phyloP scores from a whole-genome alignment of 768 basidiomycete species.

The Epithele typhae region DNA sequence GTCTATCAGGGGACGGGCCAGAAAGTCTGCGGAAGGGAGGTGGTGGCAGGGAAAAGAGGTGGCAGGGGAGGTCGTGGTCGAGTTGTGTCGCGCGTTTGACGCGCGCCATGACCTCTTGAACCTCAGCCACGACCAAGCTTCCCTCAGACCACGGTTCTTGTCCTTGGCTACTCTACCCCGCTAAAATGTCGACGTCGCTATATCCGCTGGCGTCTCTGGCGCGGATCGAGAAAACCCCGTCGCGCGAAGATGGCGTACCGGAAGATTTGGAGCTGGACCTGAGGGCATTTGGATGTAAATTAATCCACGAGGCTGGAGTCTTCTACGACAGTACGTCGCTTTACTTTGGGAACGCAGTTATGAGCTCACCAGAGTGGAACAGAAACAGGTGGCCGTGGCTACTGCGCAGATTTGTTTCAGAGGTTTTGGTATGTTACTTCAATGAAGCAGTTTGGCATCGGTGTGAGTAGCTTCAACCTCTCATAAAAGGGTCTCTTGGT shows the following conservation, averaged over 20 bases:
- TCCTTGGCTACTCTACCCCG: no score
- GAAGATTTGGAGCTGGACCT: conserved; percentile 82
- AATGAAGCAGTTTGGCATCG: conserved; percentile 91
- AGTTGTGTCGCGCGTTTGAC: conserved; percentile 13
- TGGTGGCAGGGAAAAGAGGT: conserved; percentile 1
- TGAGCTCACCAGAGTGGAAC: background rate
- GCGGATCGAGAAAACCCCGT: conserved; percentile 80
- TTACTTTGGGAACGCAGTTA: background rate
- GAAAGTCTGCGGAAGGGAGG: no score
- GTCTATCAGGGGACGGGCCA: no score
- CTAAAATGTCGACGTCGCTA: conserved; percentile 30
- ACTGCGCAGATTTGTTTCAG: conserved; percentile 96
- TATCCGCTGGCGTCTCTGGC: conserved; percentile 80
- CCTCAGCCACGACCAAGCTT: no score
- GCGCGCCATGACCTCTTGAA: no score
- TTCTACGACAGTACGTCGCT: conserved; percentile 78
- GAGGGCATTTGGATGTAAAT: conserved; percentile 85
- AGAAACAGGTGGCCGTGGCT: conserved; percentile 92
- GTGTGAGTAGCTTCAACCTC: conserved; percentile 46
- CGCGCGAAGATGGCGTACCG: conserved; percentile 77
- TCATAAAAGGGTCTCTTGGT: no score
- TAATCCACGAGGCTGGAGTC: conserved; percentile 94
- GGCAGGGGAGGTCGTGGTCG: conserved; percentile 10
- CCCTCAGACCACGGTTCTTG: no score
- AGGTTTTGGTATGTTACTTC: conserved; percentile 96